Percentiles rank a stretch among this genome's conserved stretches.
These are phyloP conservation scores for Abortiporus biennis DNA, from an alignment of 1,284 basidiomycete species.

Conservation along the genomic window DNA sequence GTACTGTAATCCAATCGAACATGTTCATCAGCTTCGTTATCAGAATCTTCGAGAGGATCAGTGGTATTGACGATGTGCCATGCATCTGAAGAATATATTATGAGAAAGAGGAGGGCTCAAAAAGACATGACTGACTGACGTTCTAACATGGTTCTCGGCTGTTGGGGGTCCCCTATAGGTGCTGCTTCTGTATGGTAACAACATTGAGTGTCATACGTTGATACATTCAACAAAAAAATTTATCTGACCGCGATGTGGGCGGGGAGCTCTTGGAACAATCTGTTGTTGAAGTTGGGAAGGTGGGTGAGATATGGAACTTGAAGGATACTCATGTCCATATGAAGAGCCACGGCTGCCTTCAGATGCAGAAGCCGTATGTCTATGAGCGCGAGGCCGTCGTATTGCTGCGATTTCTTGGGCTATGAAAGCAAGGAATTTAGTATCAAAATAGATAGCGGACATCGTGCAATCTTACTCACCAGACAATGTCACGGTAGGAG, in stretches of 20 bases:
- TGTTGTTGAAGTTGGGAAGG: conserved; percentile 14
- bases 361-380: conserved; percentile 18
- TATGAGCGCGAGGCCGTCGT: conserved; percentile 19
- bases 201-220: not conserved
- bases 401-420: conserved; percentile 20
- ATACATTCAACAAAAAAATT: not conserved
- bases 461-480: conserved; percentile 13
- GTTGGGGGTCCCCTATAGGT: no score
- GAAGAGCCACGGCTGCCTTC: conserved; percentile 26
- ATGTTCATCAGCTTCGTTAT: conserved; percentile 65
- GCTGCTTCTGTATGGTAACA: not conserved
- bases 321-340: conserved; percentile 21
- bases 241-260: conserved; percentile 10
- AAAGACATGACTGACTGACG: conserved; percentile 17
- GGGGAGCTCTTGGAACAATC: conserved; percentile 15
- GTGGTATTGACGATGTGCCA: conserved; percentile 58
- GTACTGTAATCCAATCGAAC: conserved; percentile 58
- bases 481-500: conserved; percentile 15
- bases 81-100: conserved; percentile 41
- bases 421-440: conserved; percentile 7
- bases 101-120: not conserved
- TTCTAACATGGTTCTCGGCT: conserved; percentile 24
- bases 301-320: conserved; percentile 11
- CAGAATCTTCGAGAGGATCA: conserved; percentile 67
- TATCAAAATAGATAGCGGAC: not conserved